Evolutionary conservation across 805 yeast genomes (phyloP).

Genomic region (Starmerella vaccinii): DNA sequence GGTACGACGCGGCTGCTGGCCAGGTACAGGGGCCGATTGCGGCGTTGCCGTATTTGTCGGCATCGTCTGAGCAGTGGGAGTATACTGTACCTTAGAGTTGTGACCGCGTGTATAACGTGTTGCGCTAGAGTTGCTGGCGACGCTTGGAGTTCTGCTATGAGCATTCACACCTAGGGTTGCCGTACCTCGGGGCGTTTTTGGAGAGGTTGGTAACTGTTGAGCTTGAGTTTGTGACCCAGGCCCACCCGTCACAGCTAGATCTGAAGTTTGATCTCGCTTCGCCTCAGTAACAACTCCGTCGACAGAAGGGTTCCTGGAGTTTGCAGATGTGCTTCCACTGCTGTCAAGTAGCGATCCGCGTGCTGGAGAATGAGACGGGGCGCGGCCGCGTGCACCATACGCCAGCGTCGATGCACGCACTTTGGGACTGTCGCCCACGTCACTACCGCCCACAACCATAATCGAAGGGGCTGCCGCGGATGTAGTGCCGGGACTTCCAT

Average conservation of each 20-base stretch:
- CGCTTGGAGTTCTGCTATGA: neutral
- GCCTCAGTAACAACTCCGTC: neutral
- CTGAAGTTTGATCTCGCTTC: neutral
- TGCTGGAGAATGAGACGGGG: neutral
- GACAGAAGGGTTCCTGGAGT: neutral
- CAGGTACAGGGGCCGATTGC: neutral
- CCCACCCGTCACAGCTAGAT: neutral
- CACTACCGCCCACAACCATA: neutral
- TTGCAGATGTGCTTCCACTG: neutral
- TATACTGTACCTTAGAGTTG: neutral
- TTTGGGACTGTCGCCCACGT: conserved; percentile 11
- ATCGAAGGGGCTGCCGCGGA: conserved; percentile 17
- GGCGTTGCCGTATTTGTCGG: neutral
- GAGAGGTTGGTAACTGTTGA: neutral
- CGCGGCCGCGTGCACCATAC: conserved; percentile 15
- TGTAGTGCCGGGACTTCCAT: neutral
- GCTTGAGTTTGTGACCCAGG: neutral
- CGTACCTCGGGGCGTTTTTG: neutral
- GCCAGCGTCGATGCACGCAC: conserved; percentile 21
- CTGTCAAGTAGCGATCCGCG: neutral
- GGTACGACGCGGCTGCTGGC: conserved; percentile 1
- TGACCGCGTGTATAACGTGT: neutral
- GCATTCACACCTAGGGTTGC: neutral
- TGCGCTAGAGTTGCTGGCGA: neutral
- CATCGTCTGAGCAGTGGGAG: neutral